Evolutionary conservation across 352 stramenopile species (phyloP), one percentile per base, ranked within the genome.

Genomic region (Halophytophthora polymorphica): DNA sequence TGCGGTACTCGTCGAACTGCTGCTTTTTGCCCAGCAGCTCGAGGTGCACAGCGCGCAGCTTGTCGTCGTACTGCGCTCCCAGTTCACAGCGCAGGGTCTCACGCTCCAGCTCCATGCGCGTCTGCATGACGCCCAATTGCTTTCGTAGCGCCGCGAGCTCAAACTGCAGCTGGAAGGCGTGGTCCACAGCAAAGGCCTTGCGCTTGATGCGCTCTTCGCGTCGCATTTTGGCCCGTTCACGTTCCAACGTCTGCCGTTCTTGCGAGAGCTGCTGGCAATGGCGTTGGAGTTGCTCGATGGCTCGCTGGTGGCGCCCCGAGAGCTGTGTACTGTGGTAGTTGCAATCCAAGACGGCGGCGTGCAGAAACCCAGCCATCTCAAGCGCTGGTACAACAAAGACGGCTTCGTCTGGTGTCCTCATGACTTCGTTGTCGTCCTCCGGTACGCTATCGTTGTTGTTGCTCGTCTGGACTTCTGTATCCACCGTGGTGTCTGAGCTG

Each of bases 1-100:
- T 53, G 14, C 78, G 73, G 42, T 80, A 88, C 25, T 77, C 72
- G 4, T 83, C 76, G 15, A 91, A 91, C 28, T 85, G 67, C 5
- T 80, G 70, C 45, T 88, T 67, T 23, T 77, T 83, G 15, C 67
- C 45, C 6, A 86, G 42, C 6, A 91, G 35, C 13, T 86, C 64
- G 1, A 66, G 47, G 19, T 82, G 72, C 58, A 88, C 76, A 1
- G 68, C 57, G 2, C 59, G 63, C 8, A 92, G 54, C 17, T 82
- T 79, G n/a, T 63, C 45, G n/a, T 83, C 74, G 58, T 82, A 91
- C 11, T 77, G 73, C 13, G 57, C 51, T 7, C 61, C 60, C 12
- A 92, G 56, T 12, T 85, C 56, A 25, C 69, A 77, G 1, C 72
- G 56, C 11, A 89, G 36, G 1, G 54, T 29, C 41, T 78, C 65